Base-by-base conservation (phyloP, 1,284 basidiomycete species). In the Ganoderma sinense region DNA sequence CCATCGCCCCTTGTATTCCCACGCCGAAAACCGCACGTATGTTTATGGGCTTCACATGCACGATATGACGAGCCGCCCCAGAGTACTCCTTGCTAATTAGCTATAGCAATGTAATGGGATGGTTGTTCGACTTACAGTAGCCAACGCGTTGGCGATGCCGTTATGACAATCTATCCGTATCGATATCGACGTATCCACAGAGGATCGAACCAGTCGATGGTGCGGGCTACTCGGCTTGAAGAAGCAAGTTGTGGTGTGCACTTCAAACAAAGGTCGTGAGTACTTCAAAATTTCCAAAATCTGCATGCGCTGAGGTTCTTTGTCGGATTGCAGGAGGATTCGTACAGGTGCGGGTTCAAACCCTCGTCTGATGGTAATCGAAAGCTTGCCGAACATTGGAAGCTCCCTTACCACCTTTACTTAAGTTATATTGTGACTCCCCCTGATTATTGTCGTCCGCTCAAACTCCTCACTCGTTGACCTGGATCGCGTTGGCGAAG, bases 51-150 rank as follows among this genome's bases (percentile, higher is more conserved):
- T 69, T 70, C 74, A 48, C 48, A 75, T 75, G 74, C 76, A 75
- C 69, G 73, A 77, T 75, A 77, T 75, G 76, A 75, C 73, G 72
- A 74, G 71, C 74, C 71, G 66, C 71, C 72, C 74, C 75, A 73
- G 67, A 71, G 69, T 77, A 75, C 68, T 68, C 66, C 69, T 73
- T 75, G 76, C 76, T 77, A 77, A 75, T 77, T 66, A 67, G 45
- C 59, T 76, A 76, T 74, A 76, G 75, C 75, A 75, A 71, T 75
- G 73, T 76, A 76, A 76, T 76, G 75, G 74, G 75, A 73, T 70
- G 72, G 70, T 53, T 73, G 72, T 73, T 66, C 67, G 67, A 67
- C 53, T 18, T 33, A 70, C 64, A 53, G 48, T 65, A 64, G 36
- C 36, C 40, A 26, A 43, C 23, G 39, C 6, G 40, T 26, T 29